These are phyloP conservation scores for Trichoderma virens DNA, from an alignment of 495 filamentous ascomycete species.

Conservation along the genomic window DNA sequence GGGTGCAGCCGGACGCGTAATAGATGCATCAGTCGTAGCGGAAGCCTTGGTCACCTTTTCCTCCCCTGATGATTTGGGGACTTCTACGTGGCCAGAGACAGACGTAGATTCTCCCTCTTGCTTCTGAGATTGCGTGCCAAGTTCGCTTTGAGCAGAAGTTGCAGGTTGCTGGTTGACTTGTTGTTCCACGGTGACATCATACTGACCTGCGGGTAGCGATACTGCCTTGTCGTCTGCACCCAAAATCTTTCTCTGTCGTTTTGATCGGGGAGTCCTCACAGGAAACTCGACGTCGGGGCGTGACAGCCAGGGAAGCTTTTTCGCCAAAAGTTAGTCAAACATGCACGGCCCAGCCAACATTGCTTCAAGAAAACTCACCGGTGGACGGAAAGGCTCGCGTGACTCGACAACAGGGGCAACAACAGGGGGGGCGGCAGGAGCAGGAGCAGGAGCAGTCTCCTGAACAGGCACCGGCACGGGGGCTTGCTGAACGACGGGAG, in stretches of 20 bases:
- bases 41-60: conserved; percentile 19
- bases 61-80: conserved; percentile 41
- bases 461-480: neutral
- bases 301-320: conserved; percentile 78
- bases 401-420: conserved; percentile 10
- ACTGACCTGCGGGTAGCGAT: conserved; percentile 27
- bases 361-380: conserved; percentile 44
- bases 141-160: conserved; percentile 11
- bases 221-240: conserved; percentile 24
- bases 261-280: conserved; percentile 28
- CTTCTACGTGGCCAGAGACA: conserved; percentile 64
- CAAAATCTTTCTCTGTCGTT: conserved; percentile 27
- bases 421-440: neutral
- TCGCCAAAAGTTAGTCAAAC: neutral
- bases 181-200: conserved; percentile 20
- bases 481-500: neutral
- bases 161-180: conserved; percentile 12
- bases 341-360: neutral
- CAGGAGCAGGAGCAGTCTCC: neutral
- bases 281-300: conserved; percentile 61
- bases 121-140: conserved; percentile 17
- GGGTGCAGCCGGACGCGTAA: conserved; percentile 45
- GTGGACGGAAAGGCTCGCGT: conserved; percentile 48
- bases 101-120: conserved; percentile 56
- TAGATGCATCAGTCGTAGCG: conserved; percentile 31